phyloP scores from a whole-genome alignment of 1,139 yeast genomes.

The Diutina mesorugosa region DNA sequence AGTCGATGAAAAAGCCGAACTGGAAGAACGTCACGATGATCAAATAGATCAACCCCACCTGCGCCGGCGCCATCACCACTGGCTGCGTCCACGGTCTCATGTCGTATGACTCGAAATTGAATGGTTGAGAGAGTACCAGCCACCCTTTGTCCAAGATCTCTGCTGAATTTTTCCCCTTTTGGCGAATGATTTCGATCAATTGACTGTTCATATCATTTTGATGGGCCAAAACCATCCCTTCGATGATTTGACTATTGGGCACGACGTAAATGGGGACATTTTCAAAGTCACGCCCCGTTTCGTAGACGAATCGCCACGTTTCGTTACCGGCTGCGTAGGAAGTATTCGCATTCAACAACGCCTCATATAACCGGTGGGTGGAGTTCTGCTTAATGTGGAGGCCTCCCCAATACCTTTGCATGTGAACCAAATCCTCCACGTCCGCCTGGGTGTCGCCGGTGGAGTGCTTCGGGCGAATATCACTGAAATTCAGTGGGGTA shows the following conservation, averaged over 20 bases:
- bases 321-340: conserved; percentile 11
- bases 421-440: conserved; percentile 25
- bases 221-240: conserved; percentile 14
- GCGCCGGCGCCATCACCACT: conserved; percentile 49
- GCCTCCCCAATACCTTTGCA: conserved; percentile 42
- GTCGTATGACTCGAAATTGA: conserved; percentile 29
- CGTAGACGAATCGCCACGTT: conserved; percentile 11
- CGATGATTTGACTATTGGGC: conserved; percentile 11
- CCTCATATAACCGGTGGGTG: conserved; percentile 22
- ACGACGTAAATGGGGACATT: background rate
- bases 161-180: conserved; percentile 6
- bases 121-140: conserved; percentile 18
- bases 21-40: conserved; percentile 51
- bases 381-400: conserved; percentile 33
- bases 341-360: conserved; percentile 14
- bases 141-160: conserved; percentile 7
- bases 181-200: conserved; percentile 9
- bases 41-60: conserved; percentile 65
- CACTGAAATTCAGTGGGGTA: background rate
- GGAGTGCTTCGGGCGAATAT: conserved; percentile 14
- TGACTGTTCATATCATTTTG: conserved; percentile 9
- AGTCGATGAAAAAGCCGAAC: conserved; percentile 35
- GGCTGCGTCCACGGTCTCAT: conserved; percentile 36
- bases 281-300: conserved; percentile 29
- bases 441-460: conserved; percentile 15